A percentile compares a stretch with the other conserved stretches of the same genome.
phyloP scores from a whole-genome alignment of 2,329 filamentous ascomycete genomes.

The Cucurbitaria berberidis region DNA sequence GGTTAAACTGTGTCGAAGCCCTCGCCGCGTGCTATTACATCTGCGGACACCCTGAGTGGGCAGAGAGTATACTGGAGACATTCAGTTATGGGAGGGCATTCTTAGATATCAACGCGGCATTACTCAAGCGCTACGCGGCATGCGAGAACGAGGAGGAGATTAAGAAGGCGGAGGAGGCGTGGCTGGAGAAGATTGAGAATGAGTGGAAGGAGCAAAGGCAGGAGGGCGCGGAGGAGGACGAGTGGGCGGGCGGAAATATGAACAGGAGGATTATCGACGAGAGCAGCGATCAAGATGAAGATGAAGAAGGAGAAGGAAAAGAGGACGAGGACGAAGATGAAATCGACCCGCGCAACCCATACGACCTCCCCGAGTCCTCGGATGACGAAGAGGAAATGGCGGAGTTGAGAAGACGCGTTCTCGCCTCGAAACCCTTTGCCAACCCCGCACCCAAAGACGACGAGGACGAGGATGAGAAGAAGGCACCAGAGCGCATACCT shows the following conservation, averaged over 20 bases:
- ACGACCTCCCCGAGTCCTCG: constrained; percentile 73
- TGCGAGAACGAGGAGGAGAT: constrained; percentile 82
- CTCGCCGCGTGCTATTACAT: constrained; percentile 92
- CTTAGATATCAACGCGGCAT: constrained; percentile 82
- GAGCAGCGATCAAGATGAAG: constrained; percentile 58
- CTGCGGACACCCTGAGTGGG: constrained; percentile 91
- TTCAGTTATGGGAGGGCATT: constrained; percentile 92
- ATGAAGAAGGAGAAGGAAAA: constrained; percentile 52
- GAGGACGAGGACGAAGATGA: constrained; percentile 51
- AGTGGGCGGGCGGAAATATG: constrained; percentile 90
- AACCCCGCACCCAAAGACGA: constrained; percentile 56
- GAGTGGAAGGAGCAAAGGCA: constrained; percentile 82
- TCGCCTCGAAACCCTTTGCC: constrained; percentile 87
- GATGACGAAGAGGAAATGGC: constrained; percentile 92
- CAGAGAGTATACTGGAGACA: constrained; percentile 77
- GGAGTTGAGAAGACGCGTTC: constrained; percentile 85
- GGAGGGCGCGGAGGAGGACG: constrained; percentile 67
- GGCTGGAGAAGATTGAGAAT: constrained; percentile 86
- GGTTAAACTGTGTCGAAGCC: constrained; percentile 94
- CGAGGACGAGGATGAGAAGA: constrained; percentile 53
- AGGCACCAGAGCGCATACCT: constrained; percentile 66
- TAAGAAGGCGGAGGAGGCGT: constrained; percentile 83
- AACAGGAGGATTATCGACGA: constrained; percentile 66
- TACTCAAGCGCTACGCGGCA: constrained; percentile 83
- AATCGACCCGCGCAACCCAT: constrained; percentile 67